These are phyloP conservation scores for Fusarium sp. DNA, from an alignment of 2,329 filamentous ascomycete species.

Conservation along the genomic window DNA sequence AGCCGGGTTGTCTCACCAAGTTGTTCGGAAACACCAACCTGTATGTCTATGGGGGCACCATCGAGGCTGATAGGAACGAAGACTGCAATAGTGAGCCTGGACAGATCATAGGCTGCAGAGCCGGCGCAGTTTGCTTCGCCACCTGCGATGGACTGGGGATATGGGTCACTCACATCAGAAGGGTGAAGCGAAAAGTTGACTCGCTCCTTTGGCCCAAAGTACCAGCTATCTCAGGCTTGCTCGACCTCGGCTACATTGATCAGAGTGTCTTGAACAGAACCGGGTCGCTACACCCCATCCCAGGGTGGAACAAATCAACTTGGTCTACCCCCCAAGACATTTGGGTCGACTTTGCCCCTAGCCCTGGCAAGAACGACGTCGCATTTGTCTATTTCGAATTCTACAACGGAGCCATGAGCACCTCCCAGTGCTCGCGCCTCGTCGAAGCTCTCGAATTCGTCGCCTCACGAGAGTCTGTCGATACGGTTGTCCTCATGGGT, in stretches of 20 bases:
- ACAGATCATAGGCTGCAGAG: slow-evolving; percentile 1
- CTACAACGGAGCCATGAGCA: slow-evolving; percentile 38
- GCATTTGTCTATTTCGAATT: slow-evolving; percentile 35
- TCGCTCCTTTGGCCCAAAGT: slow-evolving; percentile 35
- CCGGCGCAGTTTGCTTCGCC: slow-evolving; percentile 21
- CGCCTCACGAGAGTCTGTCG: neutral
- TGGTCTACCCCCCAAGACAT: slow-evolving; percentile 14
- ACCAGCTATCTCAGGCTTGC: slow-evolving; percentile 19
- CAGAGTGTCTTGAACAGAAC: neutral
- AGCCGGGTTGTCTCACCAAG: slow-evolving; percentile 30
- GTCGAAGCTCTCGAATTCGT: slow-evolving; percentile 27
- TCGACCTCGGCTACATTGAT: slow-evolving; percentile 3
- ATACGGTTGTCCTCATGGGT: slow-evolving; percentile 30
- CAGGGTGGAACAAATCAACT: neutral
- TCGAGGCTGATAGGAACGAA: slow-evolving; percentile 8
- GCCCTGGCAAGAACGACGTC: slow-evolving; percentile 5
- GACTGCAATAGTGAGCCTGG: neutral
- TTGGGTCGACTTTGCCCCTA: slow-evolving; percentile 16
- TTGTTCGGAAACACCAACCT: slow-evolving; percentile 14
- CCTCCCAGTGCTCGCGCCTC: slow-evolving; percentile 28
- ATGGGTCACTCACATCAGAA: slow-evolving; percentile 32
- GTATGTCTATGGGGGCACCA: slow-evolving; percentile 26
- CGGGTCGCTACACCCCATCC: neutral
- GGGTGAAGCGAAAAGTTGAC: slow-evolving; percentile 34
- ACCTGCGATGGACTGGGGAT: slow-evolving; percentile 26